Evolutionary conservation across 345 rosid genomes (phyloP), one percentile per base, ranked within the genome.

Genomic region (Salix caprea): DNA sequence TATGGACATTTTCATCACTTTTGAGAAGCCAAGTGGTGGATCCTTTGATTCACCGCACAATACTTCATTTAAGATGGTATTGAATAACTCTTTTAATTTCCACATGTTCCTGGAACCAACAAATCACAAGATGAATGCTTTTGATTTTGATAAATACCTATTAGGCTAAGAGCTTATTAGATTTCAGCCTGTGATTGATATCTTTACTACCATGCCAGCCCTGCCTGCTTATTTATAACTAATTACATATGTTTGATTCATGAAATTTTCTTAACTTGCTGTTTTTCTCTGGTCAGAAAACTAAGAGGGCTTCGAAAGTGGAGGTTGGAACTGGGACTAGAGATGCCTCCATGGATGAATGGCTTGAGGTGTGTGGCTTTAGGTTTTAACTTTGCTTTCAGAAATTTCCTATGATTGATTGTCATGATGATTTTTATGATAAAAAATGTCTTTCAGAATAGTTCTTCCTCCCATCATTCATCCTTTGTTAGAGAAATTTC

Each of bases 321-420:
- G 98, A 91, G 89, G 92, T 91, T 65, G 98, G 98, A 81, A 92
- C 97, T 4, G 81, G 85, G 54, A 72, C 85, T 61, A 87, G 85
- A 28, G 96, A 93, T 87, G 89, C 87, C 56, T 90, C 94, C 1
- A 79, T 84, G 88, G 97, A 96, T 74, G 99, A 96, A 78, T 96
- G 99, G 99, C 96, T 96, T 65, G 87, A 96, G 98, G 99, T 91
- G 7, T 72, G 80, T 76, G 42, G 24, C 36, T 71, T 72, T 77
- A 4, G 4, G 9, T 65, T 71, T 66, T 54, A 42, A 56, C 10
- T 61, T 48, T 24, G 34, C 54, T 50, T 71, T 48, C 24, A 60
- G 23, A 50, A 54, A 34, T 32, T 4, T 68, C 23, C 8, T 18
- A n/a, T 65, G 42, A 13, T 10, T 30, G 19, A 19, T 2, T 30